Evolutionary conservation across 2,329 filamentous ascomycete genomes (phyloP).

Genomic region (Amauroascus niger): DNA sequence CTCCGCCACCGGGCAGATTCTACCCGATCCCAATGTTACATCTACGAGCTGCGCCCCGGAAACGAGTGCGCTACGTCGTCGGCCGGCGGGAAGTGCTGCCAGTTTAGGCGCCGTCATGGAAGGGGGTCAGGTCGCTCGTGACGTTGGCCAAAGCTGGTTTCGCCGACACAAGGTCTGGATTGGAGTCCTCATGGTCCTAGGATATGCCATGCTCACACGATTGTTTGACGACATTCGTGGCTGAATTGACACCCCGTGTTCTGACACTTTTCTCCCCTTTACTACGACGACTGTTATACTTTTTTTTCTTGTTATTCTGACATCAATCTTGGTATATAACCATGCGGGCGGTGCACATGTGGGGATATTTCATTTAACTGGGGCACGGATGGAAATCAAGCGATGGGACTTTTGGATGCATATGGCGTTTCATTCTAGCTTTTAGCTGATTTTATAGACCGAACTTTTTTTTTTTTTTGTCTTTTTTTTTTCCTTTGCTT

Average conservation of each 20-base stretch:
- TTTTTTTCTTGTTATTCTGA: background rate
- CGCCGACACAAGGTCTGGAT: conserved; percentile 69
- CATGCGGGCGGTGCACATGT: background rate
- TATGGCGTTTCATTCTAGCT: conserved; percentile 3
- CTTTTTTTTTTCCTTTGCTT: background rate
- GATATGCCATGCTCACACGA: conserved; percentile 74
- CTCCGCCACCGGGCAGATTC: conserved; percentile 58
- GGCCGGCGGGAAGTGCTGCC: conserved; percentile 47
- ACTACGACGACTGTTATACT: background rate
- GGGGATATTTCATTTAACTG: background rate
- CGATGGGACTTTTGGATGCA: conserved; percentile 3
- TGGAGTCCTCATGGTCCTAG: conserved; percentile 58
- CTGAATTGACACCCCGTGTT: background rate
- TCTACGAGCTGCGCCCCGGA: conserved; percentile 49
- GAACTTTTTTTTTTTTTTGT: background rate
- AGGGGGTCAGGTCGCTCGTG: conserved; percentile 58
- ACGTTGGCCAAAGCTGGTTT: conserved; percentile 75
- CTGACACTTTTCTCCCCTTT: background rate
- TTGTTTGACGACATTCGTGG: conserved; percentile 45
- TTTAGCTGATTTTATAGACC: background rate
- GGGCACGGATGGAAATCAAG: conserved; percentile 8
- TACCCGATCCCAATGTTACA: conserved; percentile 40
- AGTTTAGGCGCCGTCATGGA: conserved; percentile 60
- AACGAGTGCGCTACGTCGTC: conserved; percentile 55
- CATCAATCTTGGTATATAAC: background rate